Base-by-base conservation (phyloP, 2,329 filamentous ascomycete genomes). In the Colletotrichum abscissum region DNA sequence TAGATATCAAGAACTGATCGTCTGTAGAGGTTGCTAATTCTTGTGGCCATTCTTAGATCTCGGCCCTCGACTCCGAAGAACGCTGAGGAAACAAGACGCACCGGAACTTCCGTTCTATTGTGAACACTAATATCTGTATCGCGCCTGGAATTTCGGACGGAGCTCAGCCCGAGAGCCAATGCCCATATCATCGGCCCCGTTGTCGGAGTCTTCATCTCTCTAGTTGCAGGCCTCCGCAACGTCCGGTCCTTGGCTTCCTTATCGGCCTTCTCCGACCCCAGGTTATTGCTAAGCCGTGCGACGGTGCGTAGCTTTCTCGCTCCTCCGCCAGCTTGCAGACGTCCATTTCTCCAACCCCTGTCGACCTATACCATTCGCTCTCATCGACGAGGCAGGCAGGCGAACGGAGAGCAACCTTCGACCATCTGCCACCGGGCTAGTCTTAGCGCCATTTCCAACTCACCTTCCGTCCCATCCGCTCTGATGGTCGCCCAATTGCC, bases 311-410 rank as follows among this genome's bases (percentile, higher is more conserved):
- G 28, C 33, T 26, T 62, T 52, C 38, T 49, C 42, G 42, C 42
- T 24, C 63, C 66, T 72, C 63, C 33, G 52, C 63, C 19, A 22
- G 55, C 33, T 35, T 35, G 60, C 70, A 70, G 59, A 64, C 5
- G 33, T 70, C 14, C 59, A 73, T 22, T 54, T 63, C 24, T 49
- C 26, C 28, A 33, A 69, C 30, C 66, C 70, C 38, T 60, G 67
- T 46, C 56, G 22, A 57, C 70, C 46, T 72, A 65, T 72, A 8
- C 26, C 38, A 12, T 38, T 16, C 19, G 5, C 67, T 62, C 1
- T 62, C 28, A 12, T 62, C 46, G 60, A 73, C 67, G 4, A 70
- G 60, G 65, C 30, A 64, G 70, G 66, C 54, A 72, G 54, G 70
- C 59, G 35, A 24, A 69, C 30, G 65, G 59, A 64, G 54, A 33